These are phyloP conservation scores for Hanseniaspora lachancei DNA, from an alignment of 805 yeast species.

Conservation along the genomic window DNA sequence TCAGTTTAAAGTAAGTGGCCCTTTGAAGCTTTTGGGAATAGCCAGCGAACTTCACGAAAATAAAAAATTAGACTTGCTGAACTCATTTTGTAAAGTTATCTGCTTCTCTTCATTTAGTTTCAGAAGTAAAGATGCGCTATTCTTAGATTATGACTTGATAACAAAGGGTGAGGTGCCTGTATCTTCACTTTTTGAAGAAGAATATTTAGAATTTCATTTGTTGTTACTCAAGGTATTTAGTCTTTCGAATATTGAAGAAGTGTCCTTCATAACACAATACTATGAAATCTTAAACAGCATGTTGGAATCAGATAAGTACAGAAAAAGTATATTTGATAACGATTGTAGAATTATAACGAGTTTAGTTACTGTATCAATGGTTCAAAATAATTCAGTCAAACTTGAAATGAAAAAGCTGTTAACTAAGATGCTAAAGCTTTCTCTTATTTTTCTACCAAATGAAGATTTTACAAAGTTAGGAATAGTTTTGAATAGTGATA, in stretches of 20 bases:
- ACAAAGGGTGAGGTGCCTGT: neutral
- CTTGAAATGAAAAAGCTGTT: neutral
- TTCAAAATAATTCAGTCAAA: no score
- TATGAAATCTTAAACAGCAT: neutral
- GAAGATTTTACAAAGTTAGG: neutral
- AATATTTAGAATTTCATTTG: conserved; percentile 5
- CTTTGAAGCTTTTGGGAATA: neutral
- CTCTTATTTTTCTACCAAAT: neutral
- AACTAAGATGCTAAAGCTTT: neutral
- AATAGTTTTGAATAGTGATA: neutral
- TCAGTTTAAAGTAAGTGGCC: neutral
- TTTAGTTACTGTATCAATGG: neutral
- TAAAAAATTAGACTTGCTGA: neutral
- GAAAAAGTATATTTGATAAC: neutral
- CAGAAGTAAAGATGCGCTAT: neutral
- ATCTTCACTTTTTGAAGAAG: neutral
- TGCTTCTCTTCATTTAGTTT: conserved; percentile 1
- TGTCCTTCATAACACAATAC: neutral
- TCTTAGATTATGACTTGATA: neutral
- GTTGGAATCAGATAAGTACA: neutral
- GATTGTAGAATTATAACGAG: neutral
- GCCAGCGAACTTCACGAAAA: neutral
- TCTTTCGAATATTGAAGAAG: neutral
- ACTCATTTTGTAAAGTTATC: conserved; percentile 2
- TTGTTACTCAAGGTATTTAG: neutral